Evolutionary conservation across 2,329 filamentous ascomycete species (phyloP).

Genomic region (Calycina herbarum): DNA sequence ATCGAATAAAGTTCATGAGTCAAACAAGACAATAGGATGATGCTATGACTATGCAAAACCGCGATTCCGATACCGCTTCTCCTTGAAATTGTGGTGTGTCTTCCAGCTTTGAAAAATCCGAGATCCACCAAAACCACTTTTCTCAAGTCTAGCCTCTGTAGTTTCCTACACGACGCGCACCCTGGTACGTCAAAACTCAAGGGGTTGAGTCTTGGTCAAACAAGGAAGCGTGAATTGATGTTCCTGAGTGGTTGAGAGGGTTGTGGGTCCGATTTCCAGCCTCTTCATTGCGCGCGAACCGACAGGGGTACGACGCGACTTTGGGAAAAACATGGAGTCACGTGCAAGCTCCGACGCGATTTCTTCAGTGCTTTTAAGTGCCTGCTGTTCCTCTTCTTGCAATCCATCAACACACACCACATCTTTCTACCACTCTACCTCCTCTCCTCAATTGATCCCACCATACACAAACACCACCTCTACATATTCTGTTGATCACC

Average conservation of each 20-base stretch:
- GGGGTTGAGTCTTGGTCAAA: neutral
- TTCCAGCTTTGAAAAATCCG: neutral
- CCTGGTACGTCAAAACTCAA: neutral
- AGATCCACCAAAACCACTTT: neutral
- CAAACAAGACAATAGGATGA: neutral
- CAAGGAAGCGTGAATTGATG: neutral
- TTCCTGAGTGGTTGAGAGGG: neutral
- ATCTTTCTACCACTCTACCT: slow-evolving; percentile 10
- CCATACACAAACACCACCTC: slow-evolving; percentile 22
- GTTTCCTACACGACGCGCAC: slow-evolving; percentile 1
- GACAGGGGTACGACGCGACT: slow-evolving; percentile 1
- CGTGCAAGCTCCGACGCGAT: neutral
- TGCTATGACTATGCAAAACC: neutral
- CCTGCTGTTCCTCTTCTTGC: neutral
- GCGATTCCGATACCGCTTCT: neutral
- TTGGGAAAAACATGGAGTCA: neutral
- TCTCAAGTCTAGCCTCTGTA: neutral
- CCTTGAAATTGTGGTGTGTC: neutral
- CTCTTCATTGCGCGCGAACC: neutral
- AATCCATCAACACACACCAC: slow-evolving; percentile 2
- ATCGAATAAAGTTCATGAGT: neutral
- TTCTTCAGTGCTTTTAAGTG: neutral
- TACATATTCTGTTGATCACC: slow-evolving; percentile 26
- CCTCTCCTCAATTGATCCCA: slow-evolving; percentile 17
- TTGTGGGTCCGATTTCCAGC: neutral